phyloP scores from a whole-genome alignment of 164 flowering plant species.

The Cinnamomum micranthum region DNA sequence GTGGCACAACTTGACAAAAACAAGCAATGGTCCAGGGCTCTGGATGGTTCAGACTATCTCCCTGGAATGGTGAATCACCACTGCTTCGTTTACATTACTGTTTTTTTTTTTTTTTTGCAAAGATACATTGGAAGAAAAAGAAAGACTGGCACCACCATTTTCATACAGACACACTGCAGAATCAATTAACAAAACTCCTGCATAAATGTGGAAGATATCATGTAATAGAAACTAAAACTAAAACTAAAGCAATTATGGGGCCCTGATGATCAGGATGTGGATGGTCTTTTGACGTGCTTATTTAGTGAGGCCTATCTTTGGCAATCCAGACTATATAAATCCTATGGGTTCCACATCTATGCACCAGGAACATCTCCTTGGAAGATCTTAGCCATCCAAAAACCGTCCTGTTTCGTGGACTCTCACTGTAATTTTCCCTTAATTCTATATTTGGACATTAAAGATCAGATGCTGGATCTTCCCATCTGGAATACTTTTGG shows the following conservation, averaged over 20 bases:
- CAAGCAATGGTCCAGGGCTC: conserved; percentile 95
- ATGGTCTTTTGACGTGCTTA: no score
- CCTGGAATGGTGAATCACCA: conserved; percentile 77
- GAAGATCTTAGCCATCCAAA: background rate
- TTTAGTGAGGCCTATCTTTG: background rate
- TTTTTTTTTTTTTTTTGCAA: no score
- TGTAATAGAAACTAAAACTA: no score
- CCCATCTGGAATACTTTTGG: background rate
- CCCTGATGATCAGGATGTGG: background rate
- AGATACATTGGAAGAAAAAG: no score
- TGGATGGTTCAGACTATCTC: conserved; percentile 97
- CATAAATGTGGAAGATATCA: no score
- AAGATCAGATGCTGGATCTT: background rate
- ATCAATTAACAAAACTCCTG: no score
- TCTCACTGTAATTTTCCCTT: background rate
- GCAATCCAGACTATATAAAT: background rate
- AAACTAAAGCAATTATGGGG: background rate
- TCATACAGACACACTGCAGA: no score
- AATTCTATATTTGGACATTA: background rate
- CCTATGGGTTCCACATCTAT: background rate
- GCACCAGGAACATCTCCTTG: background rate
- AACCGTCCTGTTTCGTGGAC: background rate
- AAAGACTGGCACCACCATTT: no score
- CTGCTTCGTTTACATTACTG: background rate
- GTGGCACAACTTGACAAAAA: conserved; percentile 72